These are phyloP conservation scores for Chlorella variabilis DNA, from an alignment of 163 green algal species.

Conservation along the genomic window DNA sequence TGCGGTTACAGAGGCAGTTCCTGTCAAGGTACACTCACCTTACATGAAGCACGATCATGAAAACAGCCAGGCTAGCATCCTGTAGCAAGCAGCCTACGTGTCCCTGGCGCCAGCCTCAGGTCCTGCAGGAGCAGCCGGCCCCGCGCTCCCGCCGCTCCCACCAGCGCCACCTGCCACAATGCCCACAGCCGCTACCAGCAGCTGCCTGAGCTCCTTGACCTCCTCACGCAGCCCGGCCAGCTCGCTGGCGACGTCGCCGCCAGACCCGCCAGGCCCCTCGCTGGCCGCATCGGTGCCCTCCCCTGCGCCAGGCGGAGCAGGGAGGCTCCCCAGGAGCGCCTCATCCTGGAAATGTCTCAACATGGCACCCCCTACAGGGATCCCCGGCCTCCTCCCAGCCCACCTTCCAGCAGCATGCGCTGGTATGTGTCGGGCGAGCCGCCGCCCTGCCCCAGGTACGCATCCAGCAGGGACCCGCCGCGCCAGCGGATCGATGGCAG, in stretches of 20 bases:
- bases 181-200: not conserved
- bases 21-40: too few relatives aligned
- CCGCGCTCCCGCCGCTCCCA: too few relatives aligned
- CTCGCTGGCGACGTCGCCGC: not conserved
- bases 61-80: too few relatives aligned
- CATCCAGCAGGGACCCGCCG: constrained; percentile 13
- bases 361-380: too few relatives aligned
- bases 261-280: not conserved
- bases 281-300: not conserved
- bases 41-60: too few relatives aligned
- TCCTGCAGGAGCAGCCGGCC: too few relatives aligned
- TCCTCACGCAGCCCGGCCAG: not conserved
- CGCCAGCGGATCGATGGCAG: constrained; percentile 5
- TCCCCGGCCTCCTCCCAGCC: too few relatives aligned
- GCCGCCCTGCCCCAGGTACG: constrained; percentile 1
- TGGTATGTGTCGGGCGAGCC: not conserved
- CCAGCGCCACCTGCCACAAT: too few relatives aligned
- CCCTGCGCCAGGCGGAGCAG: not conserved
- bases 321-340: not conserved
- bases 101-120: too few relatives aligned
- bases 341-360: not conserved
- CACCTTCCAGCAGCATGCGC: not conserved
- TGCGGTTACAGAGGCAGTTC: too few relatives aligned
- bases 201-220: not conserved
- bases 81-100: too few relatives aligned